Conservation (phyloP, 2,329 filamentous ascomycete genomes). For the Alternaria sp. region DNA sequence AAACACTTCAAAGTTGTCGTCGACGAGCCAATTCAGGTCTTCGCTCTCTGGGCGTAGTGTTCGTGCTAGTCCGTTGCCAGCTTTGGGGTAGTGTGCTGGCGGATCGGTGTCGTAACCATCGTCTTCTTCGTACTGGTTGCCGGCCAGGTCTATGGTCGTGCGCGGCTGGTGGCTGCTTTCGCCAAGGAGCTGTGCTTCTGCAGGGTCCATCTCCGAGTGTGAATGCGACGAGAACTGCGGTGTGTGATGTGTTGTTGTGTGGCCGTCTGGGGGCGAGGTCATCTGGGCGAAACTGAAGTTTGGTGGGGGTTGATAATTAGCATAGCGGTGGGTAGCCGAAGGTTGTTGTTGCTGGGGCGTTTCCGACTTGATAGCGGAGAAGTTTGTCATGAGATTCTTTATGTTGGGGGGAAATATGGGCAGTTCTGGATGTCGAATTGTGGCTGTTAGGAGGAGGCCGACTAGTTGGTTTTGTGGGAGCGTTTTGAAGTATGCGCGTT, state of each 20-base stretch:
- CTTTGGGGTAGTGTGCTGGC: slow-evolving; percentile 68
- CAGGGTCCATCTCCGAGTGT: slow-evolving; percentile 38
- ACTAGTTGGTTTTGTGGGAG: slow-evolving; percentile 70
- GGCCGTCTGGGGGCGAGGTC: slow-evolving; percentile 44
- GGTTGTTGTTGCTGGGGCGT: slow-evolving; percentile 4
- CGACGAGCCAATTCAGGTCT: slow-evolving; percentile 69
- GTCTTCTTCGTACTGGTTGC: slow-evolving; percentile 50
- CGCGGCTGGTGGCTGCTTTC: slow-evolving; percentile 30
- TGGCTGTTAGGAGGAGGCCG: slow-evolving; percentile 69
- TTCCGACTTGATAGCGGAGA: slow-evolving; percentile 22
- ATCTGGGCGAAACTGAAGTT: slow-evolving; percentile 15
- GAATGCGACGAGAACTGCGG: slow-evolving; percentile 32
- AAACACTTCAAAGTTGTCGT: slow-evolving; percentile 67
- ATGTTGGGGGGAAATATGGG: slow-evolving; percentile 67
- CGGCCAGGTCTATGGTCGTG: slow-evolving; percentile 32
- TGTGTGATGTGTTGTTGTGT: slow-evolving; percentile 27
- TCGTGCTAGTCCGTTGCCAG: slow-evolving; percentile 67
- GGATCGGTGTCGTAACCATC: slow-evolving; percentile 64
- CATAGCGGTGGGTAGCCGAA: slow-evolving; percentile 11
- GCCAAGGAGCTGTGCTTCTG: slow-evolving; percentile 46
- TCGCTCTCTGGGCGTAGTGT: slow-evolving; percentile 65
- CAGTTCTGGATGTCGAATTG: slow-evolving; percentile 69
- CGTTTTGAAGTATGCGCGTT: slow-evolving; percentile 69
- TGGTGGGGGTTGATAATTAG: slow-evolving; percentile 24
- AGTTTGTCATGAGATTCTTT: slow-evolving; percentile 31